Base-by-base conservation (phyloP, 805 yeast species). In the Yamadazyma kitorensis region DNA sequence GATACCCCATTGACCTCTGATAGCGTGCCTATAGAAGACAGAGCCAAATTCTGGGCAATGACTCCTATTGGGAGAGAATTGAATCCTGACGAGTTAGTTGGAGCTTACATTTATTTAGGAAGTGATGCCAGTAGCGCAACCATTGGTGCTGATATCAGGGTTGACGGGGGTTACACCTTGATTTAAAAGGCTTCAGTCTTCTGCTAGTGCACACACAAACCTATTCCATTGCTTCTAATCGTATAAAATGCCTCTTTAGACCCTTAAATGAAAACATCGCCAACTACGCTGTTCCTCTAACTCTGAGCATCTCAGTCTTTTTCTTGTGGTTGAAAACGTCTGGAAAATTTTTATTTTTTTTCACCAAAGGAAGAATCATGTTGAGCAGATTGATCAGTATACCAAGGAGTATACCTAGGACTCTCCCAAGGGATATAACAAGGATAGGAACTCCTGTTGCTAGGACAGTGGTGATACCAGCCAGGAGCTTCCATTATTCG, bases 1-100 rank as follows among this genome's bases (percentile, higher is more conserved):
- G 28, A 40, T 26, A 41, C 45, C 6, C 31, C 40, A n/a, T 34
- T 43, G 16, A 27, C 35, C 7, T 23, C 27, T 8, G 61, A 60
- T 34, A 65, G 65, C 33, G 65, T 54, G n/a, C 52, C 54, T 19
- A 49, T 46, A 2, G 67, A 60, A 14, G 45, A 55, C 29, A 61
- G 64, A 52, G 49, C 48, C 26, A 56, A 46, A 34, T 68, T 71
- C 70, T 63, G 61, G 61, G 53, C 48, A 25, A 52, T 66, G 56
- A 65, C 59, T 29, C 73, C 73, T 6, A 47, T 68, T 54, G 73
- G 73, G 11, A 57, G 73, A 55, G 72, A 68, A 51, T 70, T 57
- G 22, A 43, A 53, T 27, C 44, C 70, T 17, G 59, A 65, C 37
- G 73, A 68, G 45, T 52, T 68, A 42, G 71, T 63, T 9, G 73